Evolutionary conservation across 495 filamentous ascomycete genomes (phyloP).

Genomic region (Polyplosphaeria fusca): DNA sequence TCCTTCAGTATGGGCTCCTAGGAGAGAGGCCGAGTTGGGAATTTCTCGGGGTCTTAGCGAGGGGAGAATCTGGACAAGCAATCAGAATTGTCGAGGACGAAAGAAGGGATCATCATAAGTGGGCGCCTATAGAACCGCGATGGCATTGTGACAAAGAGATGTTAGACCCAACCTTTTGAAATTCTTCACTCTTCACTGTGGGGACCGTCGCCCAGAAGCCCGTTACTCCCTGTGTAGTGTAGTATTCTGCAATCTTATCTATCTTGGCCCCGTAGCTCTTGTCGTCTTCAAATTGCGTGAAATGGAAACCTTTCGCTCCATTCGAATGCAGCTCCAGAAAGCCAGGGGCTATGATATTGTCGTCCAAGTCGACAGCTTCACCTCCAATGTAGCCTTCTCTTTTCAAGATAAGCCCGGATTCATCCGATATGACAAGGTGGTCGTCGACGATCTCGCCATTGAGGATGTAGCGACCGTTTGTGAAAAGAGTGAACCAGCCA

Average conservation of each 20-base stretch:
- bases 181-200: conserved; percentile 40
- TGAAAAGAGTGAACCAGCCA: conserved; percentile 43
- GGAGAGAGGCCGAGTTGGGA: conserved; percentile 36
- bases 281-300: conserved; percentile 42
- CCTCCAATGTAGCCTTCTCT: conserved; percentile 43
- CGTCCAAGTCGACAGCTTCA: conserved; percentile 45
- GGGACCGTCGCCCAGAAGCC: conserved; percentile 45
- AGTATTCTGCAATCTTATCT: conserved; percentile 36
- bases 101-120: too few species aligned
- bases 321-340: conserved; percentile 46
- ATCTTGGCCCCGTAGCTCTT: conserved; percentile 37
- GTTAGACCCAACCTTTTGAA: conserved; percentile 42
- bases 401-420: conserved; percentile 41
- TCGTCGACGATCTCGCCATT: conserved; percentile 43
- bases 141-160: too few species aligned
- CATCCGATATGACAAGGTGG: conserved; percentile 40
- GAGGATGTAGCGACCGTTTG: conserved; percentile 45
- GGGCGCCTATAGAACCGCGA: too few species aligned
- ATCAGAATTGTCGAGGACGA: too few species aligned
- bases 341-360: conserved; percentile 42
- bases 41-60: conserved; percentile 36
- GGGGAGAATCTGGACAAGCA: conserved; percentile 39
- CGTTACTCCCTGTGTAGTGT: conserved; percentile 43
- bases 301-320: conserved; percentile 44
- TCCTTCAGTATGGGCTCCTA: conserved; percentile 44